Conservation (phyloP, 116 monocot species). For the Posidonia oceanica region DNA sequence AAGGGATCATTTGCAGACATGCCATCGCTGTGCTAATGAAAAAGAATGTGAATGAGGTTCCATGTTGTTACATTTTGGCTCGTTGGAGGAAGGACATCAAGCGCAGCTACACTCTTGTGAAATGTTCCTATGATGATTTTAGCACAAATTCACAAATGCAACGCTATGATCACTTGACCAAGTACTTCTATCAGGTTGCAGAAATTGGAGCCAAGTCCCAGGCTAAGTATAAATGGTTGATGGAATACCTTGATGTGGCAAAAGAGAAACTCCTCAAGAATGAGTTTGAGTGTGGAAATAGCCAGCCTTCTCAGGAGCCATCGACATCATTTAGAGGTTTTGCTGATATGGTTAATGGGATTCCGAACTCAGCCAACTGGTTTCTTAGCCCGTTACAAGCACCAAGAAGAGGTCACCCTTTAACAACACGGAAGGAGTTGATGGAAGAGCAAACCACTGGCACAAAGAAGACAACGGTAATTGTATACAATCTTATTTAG, state of each 20-base stretch:
- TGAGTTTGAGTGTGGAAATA: background rate
- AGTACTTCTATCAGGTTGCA: background rate
- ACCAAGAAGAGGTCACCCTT: background rate
- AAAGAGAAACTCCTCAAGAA: background rate
- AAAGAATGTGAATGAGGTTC: constrained; percentile 1
- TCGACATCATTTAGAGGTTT: background rate
- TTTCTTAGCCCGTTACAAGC: background rate
- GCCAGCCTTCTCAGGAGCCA: background rate
- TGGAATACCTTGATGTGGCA: background rate
- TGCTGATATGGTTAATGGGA: background rate
- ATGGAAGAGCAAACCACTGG: background rate
- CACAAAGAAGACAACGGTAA: background rate
- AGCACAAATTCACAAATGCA: constrained; percentile 1
- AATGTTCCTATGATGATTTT: constrained; percentile 2
- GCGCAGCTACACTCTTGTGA: background rate
- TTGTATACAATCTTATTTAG: background rate
- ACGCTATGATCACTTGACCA: background rate
- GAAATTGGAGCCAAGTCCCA: background rate
- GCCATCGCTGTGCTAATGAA: background rate
- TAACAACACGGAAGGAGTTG: background rate
- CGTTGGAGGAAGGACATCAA: background rate
- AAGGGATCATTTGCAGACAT: background rate
- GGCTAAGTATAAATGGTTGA: background rate
- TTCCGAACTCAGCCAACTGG: background rate
- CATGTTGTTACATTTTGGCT: background rate